Evolutionary conservation across 805 yeast genomes (phyloP).

Genomic region (Candida lessepsii): DNA sequence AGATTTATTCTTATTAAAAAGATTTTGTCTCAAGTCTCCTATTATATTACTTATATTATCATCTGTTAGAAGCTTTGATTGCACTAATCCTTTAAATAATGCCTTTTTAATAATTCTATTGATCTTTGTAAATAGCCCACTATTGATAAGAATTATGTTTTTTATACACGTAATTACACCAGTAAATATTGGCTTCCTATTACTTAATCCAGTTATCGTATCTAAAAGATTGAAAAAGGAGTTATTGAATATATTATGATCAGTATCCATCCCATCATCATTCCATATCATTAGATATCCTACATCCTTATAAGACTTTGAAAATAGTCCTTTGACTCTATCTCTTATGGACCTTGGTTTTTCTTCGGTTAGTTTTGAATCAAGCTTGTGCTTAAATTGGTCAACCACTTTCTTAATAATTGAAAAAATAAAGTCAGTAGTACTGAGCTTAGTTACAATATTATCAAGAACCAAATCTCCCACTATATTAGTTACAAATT

Average conservation of each 20-base stretch:
- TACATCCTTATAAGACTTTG: slow-evolving; percentile 14
- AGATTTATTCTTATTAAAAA: slow-evolving; percentile 12
- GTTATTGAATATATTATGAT: slow-evolving; percentile 11
- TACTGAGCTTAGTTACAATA: slow-evolving; percentile 22
- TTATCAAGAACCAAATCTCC: slow-evolving; percentile 30
- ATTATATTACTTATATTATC: slow-evolving; percentile 11
- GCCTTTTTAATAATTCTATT: slow-evolving; percentile 13
- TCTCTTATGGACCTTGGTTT: slow-evolving; percentile 5
- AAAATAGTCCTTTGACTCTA: slow-evolving; percentile 10
- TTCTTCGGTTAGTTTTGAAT: not conserved
- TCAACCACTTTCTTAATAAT: slow-evolving; percentile 14
- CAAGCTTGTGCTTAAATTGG: slow-evolving; percentile 5
- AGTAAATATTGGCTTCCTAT: slow-evolving; percentile 14
- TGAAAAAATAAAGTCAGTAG: slow-evolving; percentile 26
- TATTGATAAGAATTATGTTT: slow-evolving; percentile 6
- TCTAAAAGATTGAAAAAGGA: slow-evolving; percentile 10
- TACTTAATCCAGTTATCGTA: slow-evolving; percentile 14
- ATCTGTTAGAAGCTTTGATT: slow-evolving; percentile 14
- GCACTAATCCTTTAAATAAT: slow-evolving; percentile 12
- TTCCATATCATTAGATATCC: slow-evolving; percentile 14
- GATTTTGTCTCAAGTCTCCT: slow-evolving; percentile 5
- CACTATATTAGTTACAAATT: slow-evolving; percentile 23
- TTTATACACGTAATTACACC: slow-evolving; percentile 3
- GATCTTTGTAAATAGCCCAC: slow-evolving; percentile 8
- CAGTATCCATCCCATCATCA: slow-evolving; percentile 5